Conservation (phyloP, 495 filamentous ascomycete species). For the Monascus purpureus region DNA sequence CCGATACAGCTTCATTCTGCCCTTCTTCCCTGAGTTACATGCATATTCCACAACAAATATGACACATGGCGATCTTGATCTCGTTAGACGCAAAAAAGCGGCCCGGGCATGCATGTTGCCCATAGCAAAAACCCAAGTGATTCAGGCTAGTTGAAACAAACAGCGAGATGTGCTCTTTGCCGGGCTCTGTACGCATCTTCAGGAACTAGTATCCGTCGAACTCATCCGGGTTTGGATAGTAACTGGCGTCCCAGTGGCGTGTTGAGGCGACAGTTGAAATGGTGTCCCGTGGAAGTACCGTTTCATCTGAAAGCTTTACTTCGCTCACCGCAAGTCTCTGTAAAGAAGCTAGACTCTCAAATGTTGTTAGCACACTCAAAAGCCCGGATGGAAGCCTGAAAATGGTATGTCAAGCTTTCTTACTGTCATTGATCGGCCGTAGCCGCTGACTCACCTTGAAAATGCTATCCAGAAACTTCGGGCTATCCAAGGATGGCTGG, state of each 20-base stretch:
- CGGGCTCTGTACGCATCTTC: constrained; percentile 25
- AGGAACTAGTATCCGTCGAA: constrained; percentile 37
- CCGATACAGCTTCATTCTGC: too few species aligned
- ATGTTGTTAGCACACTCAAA: background rate
- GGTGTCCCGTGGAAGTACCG: constrained; percentile 19
- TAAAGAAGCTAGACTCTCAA: constrained; percentile 19
- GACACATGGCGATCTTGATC: constrained; percentile 24
- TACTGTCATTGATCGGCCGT: constrained; percentile 21
- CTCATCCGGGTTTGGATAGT: constrained; percentile 27
- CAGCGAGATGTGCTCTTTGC: constrained; percentile 28
- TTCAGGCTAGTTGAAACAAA: constrained; percentile 31
- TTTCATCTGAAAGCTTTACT: constrained; percentile 21
- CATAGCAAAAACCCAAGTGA: constrained; percentile 33
- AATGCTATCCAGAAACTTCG: constrained; percentile 35
- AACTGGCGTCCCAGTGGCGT: constrained; percentile 19
- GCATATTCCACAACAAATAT: too few species aligned
- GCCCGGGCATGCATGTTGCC: constrained; percentile 40
- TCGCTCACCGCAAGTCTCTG: constrained; percentile 22
- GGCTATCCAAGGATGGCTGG: constrained; percentile 32
- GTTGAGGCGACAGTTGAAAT: constrained; percentile 21
- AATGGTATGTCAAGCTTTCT: constrained; percentile 7
- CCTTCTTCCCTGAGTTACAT: too few species aligned
- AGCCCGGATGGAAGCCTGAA: background rate
- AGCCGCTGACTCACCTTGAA: constrained; percentile 25
- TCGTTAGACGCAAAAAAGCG: constrained; percentile 38